Evolutionary conservation across 345 rosid species (phyloP).

Genomic region (Hevea brasiliensis): DNA sequence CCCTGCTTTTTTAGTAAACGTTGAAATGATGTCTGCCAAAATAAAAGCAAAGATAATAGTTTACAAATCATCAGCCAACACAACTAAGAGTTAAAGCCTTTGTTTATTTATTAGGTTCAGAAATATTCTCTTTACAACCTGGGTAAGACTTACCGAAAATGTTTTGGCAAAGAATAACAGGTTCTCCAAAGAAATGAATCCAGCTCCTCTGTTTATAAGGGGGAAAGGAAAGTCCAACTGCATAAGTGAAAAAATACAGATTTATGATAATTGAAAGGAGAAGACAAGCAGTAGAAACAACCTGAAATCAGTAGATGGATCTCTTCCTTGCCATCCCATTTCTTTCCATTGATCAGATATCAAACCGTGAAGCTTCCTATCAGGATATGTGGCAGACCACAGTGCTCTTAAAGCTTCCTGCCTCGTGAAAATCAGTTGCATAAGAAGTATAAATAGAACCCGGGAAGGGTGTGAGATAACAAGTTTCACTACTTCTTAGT

Average conservation of each 20-base stretch:
- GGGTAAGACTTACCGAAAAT: constrained; percentile 53
- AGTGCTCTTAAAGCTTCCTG: constrained; percentile 84
- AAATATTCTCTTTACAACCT: not conserved
- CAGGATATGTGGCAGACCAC: constrained; percentile 80
- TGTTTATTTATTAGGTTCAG: not conserved
- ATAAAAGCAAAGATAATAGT: not conserved
- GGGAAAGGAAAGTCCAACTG: not conserved
- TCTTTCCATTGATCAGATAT: constrained; percentile 92
- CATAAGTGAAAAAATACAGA: not conserved
- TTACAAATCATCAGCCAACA: not conserved
- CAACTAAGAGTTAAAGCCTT: not conserved
- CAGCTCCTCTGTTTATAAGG: constrained; percentile 71
- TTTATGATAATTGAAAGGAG: not conserved
- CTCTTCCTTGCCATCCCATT: constrained; percentile 99
- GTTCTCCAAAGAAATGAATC: constrained; percentile 91
- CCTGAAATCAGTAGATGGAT: constrained; percentile 98
- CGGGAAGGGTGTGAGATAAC: not conserved
- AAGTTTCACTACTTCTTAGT: not conserved
- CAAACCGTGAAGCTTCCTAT: constrained; percentile 64
- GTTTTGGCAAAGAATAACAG: constrained; percentile 88
- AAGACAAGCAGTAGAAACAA: constrained; percentile 14
- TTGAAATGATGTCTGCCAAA: constrained; percentile 71
- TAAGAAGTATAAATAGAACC: not conserved
- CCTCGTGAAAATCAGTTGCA: not conserved
- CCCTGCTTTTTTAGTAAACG: constrained; percentile 62